phyloP scores from a whole-genome alignment of 2,329 filamentous ascomycete genomes.

The Calonectria henricotiae region DNA sequence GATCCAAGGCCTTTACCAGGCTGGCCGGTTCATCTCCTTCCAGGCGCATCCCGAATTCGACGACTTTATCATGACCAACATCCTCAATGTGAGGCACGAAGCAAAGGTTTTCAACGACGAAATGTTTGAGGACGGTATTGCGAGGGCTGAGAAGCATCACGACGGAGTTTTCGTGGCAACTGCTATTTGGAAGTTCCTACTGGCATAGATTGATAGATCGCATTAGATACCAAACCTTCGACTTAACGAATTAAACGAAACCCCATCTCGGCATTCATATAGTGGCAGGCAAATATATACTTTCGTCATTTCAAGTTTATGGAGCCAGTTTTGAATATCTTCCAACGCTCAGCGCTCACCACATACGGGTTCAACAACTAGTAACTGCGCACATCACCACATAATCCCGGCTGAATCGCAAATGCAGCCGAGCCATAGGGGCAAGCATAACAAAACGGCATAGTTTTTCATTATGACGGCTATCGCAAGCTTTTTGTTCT shows the following conservation, averaged over 20 bases:
- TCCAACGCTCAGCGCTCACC: neutral
- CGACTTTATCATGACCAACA: slow-evolving; percentile 56
- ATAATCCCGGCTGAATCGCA: neutral
- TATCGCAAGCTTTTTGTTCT: neutral
- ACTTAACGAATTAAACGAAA: neutral
- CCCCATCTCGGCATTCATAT: neutral
- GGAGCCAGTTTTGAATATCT: neutral
- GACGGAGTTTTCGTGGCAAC: slow-evolving; percentile 52
- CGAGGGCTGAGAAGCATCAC: slow-evolving; percentile 50
- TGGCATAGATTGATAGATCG: slow-evolving; percentile 26
- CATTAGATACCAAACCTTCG: slow-evolving; percentile 1
- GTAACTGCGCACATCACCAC: neutral
- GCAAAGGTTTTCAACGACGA: slow-evolving; percentile 52
- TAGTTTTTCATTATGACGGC: slow-evolving; percentile 10
- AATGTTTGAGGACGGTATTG: slow-evolving; percentile 51
- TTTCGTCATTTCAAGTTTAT: neutral
- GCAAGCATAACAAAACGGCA: slow-evolving; percentile 11
- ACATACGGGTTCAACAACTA: neutral
- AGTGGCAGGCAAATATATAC: too few species aligned
- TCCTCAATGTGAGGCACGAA: slow-evolving; percentile 51
- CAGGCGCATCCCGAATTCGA: slow-evolving; percentile 65
- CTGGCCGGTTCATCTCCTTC: slow-evolving; percentile 58
- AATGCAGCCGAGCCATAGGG: neutral
- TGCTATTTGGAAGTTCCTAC: slow-evolving; percentile 52
- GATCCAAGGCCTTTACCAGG: slow-evolving; percentile 61